Evolutionary conservation across 306 rosid genomes (phyloP).

Genomic region (Dalbergia cochinchinensis): DNA sequence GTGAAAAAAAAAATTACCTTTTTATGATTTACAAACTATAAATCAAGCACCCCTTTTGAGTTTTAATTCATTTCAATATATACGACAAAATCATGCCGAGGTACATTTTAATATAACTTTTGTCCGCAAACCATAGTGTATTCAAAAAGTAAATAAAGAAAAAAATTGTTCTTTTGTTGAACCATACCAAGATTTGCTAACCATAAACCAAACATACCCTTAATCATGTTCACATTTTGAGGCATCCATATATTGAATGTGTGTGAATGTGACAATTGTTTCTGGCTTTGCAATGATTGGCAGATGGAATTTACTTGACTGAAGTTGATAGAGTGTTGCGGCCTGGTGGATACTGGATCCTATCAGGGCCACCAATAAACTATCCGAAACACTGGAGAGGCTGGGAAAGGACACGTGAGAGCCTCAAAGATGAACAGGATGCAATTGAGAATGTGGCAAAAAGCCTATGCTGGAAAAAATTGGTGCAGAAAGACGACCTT

Average conservation of each 20-base stretch:
- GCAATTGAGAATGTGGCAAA: conserved; percentile 77
- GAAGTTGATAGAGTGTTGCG: conserved; percentile 88
- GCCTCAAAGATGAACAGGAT: conserved; percentile 76
- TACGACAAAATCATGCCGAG: too few species aligned
- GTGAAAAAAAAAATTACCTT: too few species aligned
- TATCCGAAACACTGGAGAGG: conserved; percentile 87
- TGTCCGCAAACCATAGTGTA: too few species aligned
- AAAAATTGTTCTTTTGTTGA: too few species aligned
- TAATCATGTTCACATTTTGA: conserved; percentile 8
- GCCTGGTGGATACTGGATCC: conserved; percentile 98
- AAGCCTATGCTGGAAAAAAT: conserved; percentile 90
- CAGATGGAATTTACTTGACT: conserved; percentile 83
- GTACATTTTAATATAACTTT: too few species aligned
- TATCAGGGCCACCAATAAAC: conserved; percentile 98
- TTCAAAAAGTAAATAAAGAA: too few species aligned
- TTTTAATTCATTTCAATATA: too few species aligned
- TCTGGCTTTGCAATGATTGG: conserved; percentile 18
- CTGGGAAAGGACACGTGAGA: conserved; percentile 78
- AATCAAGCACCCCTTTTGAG: too few species aligned
- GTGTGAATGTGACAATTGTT: background rate
- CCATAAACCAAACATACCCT: background rate
- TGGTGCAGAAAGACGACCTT: conserved; percentile 74
- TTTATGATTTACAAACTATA: too few species aligned
- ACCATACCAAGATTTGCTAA: too few species aligned
- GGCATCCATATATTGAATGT: background rate